Evolutionary conservation across 1,284 basidiomycete species (phyloP), one percentile per base, ranked within the genome.

Genomic region (Amylostereum chailletii): DNA sequence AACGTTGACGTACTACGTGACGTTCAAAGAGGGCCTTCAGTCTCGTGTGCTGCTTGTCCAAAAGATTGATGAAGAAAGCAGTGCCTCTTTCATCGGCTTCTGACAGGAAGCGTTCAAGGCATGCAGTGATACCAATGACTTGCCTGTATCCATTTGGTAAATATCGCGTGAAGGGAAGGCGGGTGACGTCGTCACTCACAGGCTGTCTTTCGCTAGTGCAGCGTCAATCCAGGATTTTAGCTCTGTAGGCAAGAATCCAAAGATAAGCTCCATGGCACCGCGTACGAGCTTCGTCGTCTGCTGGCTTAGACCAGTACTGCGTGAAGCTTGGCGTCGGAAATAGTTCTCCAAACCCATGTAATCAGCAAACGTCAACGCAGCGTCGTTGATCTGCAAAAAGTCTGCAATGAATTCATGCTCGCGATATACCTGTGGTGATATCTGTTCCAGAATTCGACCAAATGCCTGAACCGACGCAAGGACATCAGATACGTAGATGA

Each of bases 311-410:
- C 81, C 83, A 10, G 77, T 74, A 43, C 78, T 74, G n/a, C 86
- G 74, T 6, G 86, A 76, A 2, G 95, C 95, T 60, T 96, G 89
- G 37, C 94, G 76, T 29, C 90, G 77, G 72, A 97, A 98, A 68
- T 96, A 98, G 49, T 85, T 90, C 63, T 98, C 95, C 53, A 99
- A 71, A 45, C 86, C 83, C 81, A 94, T 91, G 60, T 96, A 94
- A 67, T 98, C 95, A 6, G 95, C 95, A 66, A 94, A 99, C 0
- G 95, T 97, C 19, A 91, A 75, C 29, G 83, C 83, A 42, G 83
- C 80, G 60, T 95, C 91, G 55, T 89, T 86, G 62, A 96, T 88
- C 62, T 95, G 93, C 42, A 99, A 71, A 64, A 98, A 94, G 58
- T 94, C 90, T 6, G 85, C 79, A 54, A 98, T 83, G 66, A 98